These are phyloP conservation scores for Inonotus hispidus DNA, from an alignment of 1,284 basidiomycete genomes.

Conservation along the genomic window DNA sequence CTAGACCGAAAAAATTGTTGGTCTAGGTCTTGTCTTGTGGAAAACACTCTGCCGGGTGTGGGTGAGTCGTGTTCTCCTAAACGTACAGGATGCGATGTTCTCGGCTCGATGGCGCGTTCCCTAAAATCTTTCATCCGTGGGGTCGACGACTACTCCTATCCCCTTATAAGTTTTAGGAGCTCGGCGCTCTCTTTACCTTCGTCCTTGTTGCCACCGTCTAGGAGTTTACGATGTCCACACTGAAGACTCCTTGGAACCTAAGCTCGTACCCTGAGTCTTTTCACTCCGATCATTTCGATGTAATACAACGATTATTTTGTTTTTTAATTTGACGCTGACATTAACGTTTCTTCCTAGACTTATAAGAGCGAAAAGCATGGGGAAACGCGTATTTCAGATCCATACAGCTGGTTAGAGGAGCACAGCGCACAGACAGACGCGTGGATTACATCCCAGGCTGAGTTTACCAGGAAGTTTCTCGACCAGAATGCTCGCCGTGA, in stretches of 20 bases:
- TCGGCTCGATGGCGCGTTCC: conserved; percentile 7
- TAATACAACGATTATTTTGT: background rate
- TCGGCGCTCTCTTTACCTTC: background rate
- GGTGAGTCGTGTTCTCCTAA: conserved; percentile 3
- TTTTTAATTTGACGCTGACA: background rate
- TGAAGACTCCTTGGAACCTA: conserved; percentile 35
- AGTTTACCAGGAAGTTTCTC: conserved; percentile 54
- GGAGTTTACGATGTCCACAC: conserved; percentile 22
- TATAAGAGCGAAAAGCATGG: conserved; percentile 62
- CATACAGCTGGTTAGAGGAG: conserved; percentile 70
- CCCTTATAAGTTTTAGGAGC: background rate
- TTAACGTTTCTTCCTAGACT: conserved; percentile 17
- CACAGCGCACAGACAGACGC: conserved; percentile 54
- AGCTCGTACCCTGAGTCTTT: conserved; percentile 55
- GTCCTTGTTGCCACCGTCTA: background rate
- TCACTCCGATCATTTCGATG: conserved; percentile 60
- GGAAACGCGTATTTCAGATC: conserved; percentile 58
- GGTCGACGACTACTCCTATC: background rate
- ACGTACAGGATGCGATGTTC: conserved; percentile 3
- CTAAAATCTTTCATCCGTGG: background rate
- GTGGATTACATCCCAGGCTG: conserved; percentile 61
- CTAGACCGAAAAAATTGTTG: background rate
- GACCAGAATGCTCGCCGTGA: conserved; percentile 54
- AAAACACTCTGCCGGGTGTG: background rate
- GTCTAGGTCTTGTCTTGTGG: conserved; percentile 6